Evolutionary conservation across 768 basidiomycete species (phyloP).

Genomic region (Trametes elegans): DNA sequence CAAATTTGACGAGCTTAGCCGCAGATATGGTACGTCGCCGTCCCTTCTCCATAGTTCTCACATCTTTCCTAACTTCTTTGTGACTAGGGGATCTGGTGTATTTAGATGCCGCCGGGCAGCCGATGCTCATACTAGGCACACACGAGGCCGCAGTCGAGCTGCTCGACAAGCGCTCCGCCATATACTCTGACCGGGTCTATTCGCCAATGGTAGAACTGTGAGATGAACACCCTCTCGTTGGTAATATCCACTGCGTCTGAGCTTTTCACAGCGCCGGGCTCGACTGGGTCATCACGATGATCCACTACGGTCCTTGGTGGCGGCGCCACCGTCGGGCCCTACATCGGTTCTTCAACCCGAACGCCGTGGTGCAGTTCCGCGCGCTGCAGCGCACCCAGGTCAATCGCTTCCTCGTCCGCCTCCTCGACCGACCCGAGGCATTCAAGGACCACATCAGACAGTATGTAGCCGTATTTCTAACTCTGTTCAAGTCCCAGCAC

Average conservation of each 20-base stretch:
- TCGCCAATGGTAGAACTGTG: conserved; percentile 71
- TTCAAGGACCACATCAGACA: conserved; percentile 10
- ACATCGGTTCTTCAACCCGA: conserved; percentile 9
- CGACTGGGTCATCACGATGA: background rate
- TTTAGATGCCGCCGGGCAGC: conserved; percentile 61
- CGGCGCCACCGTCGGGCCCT: conserved; percentile 7
- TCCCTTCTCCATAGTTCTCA: background rate
- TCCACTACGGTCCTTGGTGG: conserved; percentile 12
- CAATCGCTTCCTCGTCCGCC: background rate
- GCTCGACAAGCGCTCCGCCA: conserved; percentile 64
- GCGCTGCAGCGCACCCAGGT: background rate
- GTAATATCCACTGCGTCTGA: background rate
- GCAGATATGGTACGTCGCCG: conserved; percentile 5
- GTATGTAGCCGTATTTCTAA: background rate
- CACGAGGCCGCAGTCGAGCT: conserved; percentile 58
- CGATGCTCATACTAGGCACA: conserved; percentile 64
- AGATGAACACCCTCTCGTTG: conserved; percentile 37
- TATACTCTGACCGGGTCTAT: conserved; percentile 70
- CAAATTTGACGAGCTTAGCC: background rate
- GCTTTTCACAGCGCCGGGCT: background rate
- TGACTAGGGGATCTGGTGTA: conserved; percentile 60
- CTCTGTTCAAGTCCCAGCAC: background rate
- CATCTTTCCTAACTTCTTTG: background rate
- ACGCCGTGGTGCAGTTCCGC: background rate
- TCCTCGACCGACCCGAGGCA: background rate